Evolutionary conservation across 495 filamentous ascomycete species (phyloP), one percentile per base, ranked within the genome.

Genomic region (Staphylotrichum longicolle): DNA sequence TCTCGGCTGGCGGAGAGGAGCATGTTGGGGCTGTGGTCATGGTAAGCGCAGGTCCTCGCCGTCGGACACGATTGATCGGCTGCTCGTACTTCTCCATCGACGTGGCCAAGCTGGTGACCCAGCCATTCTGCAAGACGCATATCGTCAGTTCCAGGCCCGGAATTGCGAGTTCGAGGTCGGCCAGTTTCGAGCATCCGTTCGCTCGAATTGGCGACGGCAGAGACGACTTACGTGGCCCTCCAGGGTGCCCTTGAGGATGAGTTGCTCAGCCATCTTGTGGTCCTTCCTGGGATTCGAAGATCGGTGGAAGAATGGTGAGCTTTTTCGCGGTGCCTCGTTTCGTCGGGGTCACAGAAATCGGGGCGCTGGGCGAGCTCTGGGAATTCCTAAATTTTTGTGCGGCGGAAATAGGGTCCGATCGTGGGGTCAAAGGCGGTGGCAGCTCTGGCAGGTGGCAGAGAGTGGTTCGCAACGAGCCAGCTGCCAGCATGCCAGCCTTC

Each of bases 191-290:
- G 37, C 37, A 6, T 39, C 37, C 1, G 0, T 39, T 47, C 33
- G 30, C 46, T 42, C 39, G 44, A 62, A 59, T 49, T 48, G 60
- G 52, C 20, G n/a, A 60, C 39, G 53, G 47, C 40, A 50, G 12
- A 53, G 54, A 66, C n/a, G 30, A 80, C 79, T 76, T 79, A 82
- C 79, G 86, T 96, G 93, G 85, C 93, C 93, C 86, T 93, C 93
- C 77, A 97, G 91, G 83, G 90, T 93, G 76, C 93, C 93, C 81
- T 92, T 91, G 80, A 96, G 90, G 82, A 95, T 91, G 76, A 97
- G 84, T 85, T 95, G 90, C 85, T 97, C 93, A 81, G 89, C 86
- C 90, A 95, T 96, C 77, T 72, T 86, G 69, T 30, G 52, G 67
- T 69, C 62, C 67, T 70, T 67, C 66, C 69, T 68, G 67, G 59